These are phyloP conservation scores for Amaranthus cruentus DNA, from an alignment of 148 eudicot species.

Conservation along the genomic window DNA sequence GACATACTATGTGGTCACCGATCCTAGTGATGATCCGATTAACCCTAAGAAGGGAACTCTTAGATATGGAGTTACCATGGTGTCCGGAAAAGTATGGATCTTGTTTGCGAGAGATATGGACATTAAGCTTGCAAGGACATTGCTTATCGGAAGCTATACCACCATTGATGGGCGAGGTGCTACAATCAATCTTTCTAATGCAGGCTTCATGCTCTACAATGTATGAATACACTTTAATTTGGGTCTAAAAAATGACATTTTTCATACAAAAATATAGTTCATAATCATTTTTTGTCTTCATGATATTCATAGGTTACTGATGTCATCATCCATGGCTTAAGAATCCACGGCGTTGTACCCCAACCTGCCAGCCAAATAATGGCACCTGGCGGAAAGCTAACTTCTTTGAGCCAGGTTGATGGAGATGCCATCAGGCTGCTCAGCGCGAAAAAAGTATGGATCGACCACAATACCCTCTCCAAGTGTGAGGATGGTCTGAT, in stretches of 20 bases:
- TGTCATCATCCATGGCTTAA: constrained; percentile 76
- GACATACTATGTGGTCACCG: constrained; percentile 50
- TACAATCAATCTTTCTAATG: constrained; percentile 39
- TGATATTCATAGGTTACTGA: constrained; percentile 37
- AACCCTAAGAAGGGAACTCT: constrained; percentile 62
- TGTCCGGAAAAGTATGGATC: constrained; percentile 61
- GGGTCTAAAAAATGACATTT: not conserved
- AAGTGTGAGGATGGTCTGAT: constrained; percentile 64
- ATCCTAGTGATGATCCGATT: constrained; percentile 46
- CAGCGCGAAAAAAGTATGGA: constrained; percentile 62
- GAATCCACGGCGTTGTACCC: constrained; percentile 49
- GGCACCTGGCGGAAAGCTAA: constrained; percentile 41
- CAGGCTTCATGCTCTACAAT: constrained; percentile 46
- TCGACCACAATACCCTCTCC: constrained; percentile 75
- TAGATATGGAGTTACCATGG: constrained; percentile 51
- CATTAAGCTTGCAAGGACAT: constrained; percentile 50
- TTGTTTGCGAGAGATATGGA: constrained; percentile 57
- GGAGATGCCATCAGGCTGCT: constrained; percentile 70
- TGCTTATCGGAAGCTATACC: constrained; percentile 53
- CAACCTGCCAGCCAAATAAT: constrained; percentile 49
- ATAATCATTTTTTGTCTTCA: not conserved
- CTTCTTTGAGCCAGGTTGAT: constrained; percentile 36
- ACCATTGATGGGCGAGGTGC: constrained; percentile 71
- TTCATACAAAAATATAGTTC: not conserved
- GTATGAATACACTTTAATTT: constrained; percentile 23